phyloP scores from a whole-genome alignment of 2,329 filamentous ascomycete genomes.

The Hirsutella minnesotensis region DNA sequence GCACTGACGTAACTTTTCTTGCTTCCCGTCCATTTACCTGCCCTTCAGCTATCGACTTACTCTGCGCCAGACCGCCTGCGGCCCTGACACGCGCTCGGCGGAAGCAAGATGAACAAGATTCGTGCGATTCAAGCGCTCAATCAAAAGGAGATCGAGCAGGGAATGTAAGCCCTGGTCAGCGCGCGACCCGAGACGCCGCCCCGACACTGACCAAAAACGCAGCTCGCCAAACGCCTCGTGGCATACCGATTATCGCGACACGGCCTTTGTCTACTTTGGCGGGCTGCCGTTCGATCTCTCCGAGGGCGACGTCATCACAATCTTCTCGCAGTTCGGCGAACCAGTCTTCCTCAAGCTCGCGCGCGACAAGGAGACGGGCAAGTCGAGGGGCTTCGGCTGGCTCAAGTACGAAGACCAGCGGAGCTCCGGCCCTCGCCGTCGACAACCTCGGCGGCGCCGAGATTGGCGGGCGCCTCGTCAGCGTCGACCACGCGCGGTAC shows the following conservation, averaged over 20 bases:
- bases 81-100: not conserved
- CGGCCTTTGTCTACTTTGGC: slow-evolving; percentile 92
- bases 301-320: slow-evolving; percentile 90
- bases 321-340: slow-evolving; percentile 95
- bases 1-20: no score
- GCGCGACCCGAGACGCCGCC: not conserved
- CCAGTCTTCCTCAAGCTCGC: slow-evolving; percentile 86
- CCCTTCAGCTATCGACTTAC: no score
- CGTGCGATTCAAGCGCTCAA: slow-evolving; percentile 88
- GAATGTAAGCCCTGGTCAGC: slow-evolving; percentile 41
- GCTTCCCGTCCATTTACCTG: no score
- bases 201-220: slow-evolving; percentile 12
- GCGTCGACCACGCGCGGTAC: slow-evolving; percentile 89
- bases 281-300: slow-evolving; percentile 85
- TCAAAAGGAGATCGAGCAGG: slow-evolving; percentile 84
- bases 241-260: slow-evolving; percentile 96
- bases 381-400: slow-evolving; percentile 89
- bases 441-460: slow-evolving; percentile 87
- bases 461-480: slow-evolving; percentile 66
- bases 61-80: not conserved
- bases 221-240: slow-evolving; percentile 81
- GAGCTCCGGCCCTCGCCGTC: slow-evolving; percentile 87
- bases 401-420: slow-evolving; percentile 97
- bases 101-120: slow-evolving; percentile 72
- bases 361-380: slow-evolving; percentile 92